These are phyloP conservation scores for Theileria parva DNA, from an alignment of 169 alveolate species.

Conservation along the genomic window DNA sequence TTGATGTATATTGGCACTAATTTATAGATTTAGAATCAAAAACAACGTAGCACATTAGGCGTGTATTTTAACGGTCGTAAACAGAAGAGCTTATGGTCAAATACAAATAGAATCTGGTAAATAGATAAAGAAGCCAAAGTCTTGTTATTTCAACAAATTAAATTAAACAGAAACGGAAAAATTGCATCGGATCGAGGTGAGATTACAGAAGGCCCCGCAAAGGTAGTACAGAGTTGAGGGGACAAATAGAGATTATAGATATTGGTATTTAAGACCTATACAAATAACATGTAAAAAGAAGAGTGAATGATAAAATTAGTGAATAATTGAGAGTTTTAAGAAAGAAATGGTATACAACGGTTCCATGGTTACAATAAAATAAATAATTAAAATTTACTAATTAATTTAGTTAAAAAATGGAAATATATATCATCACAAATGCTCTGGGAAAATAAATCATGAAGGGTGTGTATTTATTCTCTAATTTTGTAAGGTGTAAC, in stretches of 20 bases:
- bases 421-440: background rate
- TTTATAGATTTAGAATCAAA: conserved; percentile 8
- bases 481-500: background rate
- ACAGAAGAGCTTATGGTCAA: background rate
- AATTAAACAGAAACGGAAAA: background rate
- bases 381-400: too few species aligned
- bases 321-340: background rate
- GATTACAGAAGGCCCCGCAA: background rate
- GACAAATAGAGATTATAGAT: background rate
- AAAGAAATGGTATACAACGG: background rate
- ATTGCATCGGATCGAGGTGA: background rate
- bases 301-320: background rate
- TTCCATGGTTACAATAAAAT: background rate
- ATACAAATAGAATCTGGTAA: background rate
- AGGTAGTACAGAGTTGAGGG: background rate
- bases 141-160: background rate
- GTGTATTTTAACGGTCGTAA: background rate
- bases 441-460: background rate
- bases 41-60: conserved; percentile 15
- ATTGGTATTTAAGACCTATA: background rate
- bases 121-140: background rate
- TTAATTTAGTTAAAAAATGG: background rate
- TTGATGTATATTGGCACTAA: background rate
- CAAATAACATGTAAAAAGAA: background rate
- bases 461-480: background rate